These are phyloP conservation scores for Phylloporus arenicola DNA, from an alignment of 768 basidiomycete species.

Conservation along the genomic window DNA sequence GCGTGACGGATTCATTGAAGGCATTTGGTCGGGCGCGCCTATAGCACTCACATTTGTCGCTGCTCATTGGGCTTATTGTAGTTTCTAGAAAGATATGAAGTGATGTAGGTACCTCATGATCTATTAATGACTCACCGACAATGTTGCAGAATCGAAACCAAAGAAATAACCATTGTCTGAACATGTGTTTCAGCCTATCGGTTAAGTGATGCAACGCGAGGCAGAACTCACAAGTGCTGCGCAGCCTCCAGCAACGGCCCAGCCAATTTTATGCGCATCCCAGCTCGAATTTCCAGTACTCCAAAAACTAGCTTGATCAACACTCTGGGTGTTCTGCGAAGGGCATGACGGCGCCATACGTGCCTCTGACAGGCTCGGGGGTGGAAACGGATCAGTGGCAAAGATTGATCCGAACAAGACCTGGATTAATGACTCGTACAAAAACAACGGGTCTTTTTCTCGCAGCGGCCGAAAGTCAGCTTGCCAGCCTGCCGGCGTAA, in stretches of 20 bases:
- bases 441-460: neutral
- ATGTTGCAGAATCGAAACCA: slow-evolving; percentile 51
- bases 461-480: slow-evolving; percentile 4
- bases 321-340: slow-evolving; percentile 41
- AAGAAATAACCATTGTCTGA: slow-evolving; percentile 59
- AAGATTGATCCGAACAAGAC: neutral
- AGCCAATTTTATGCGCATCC: slow-evolving; percentile 64
- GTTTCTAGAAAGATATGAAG: slow-evolving; percentile 41
- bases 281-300: slow-evolving; percentile 46
- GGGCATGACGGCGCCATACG: slow-evolving; percentile 38
- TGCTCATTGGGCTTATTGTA: slow-evolving; percentile 70
- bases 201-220: neutral
- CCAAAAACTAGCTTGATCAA: slow-evolving; percentile 67
- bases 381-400: neutral
- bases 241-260: slow-evolving; percentile 65
- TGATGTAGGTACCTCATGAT: neutral
- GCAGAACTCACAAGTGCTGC: slow-evolving; percentile 44
- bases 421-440: slow-evolving; percentile 4
- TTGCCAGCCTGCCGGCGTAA: slow-evolving; percentile 4
- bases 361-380: neutral
- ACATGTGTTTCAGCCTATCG: neutral
- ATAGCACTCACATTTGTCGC: slow-evolving; percentile 63
- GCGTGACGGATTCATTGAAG: neutral
- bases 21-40: neutral
- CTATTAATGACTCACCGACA: slow-evolving; percentile 46